phyloP scores from a whole-genome alignment of 2,329 filamentous ascomycete genomes.

The Phoma sp. region DNA sequence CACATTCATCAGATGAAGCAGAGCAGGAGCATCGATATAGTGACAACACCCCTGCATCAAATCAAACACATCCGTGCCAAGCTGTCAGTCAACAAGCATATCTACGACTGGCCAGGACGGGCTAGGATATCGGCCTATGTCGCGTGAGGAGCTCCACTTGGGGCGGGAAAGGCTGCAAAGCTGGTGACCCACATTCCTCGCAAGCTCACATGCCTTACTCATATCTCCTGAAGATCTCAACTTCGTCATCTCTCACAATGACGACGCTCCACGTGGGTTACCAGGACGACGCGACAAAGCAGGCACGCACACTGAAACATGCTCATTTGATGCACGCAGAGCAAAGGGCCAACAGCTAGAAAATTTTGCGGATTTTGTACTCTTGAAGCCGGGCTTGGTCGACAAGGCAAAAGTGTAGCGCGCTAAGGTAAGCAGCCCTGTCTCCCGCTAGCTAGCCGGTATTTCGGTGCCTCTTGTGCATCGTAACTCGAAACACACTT shows the following conservation, averaged over 20 bases:
- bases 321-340: background rate
- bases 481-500: conserved; percentile 18
- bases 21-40: background rate
- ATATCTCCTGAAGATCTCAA: conserved; percentile 12
- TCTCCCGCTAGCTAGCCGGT: background rate
- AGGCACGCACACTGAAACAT: background rate
- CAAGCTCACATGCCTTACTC: conserved; percentile 2
- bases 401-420: background rate
- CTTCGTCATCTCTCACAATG: background rate
- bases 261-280: conserved; percentile 6
- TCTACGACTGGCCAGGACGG: background rate
- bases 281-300: background rate
- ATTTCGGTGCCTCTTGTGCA: conserved; percentile 6
- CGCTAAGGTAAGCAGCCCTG: conserved; percentile 4
- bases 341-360: background rate
- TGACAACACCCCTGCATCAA: background rate
- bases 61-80: background rate
- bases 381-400: background rate
- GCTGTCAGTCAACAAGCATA: background rate
- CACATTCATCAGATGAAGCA: background rate
- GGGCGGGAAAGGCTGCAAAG: conserved; percentile 1
- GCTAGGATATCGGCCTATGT: background rate
- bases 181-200: conserved; percentile 5
- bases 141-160: conserved; percentile 10
- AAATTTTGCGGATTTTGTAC: background rate